Evolutionary conservation across 305 asterid species (phyloP), one percentile per base, ranked within the genome.

Genomic region (Solanum hybrid): DNA sequence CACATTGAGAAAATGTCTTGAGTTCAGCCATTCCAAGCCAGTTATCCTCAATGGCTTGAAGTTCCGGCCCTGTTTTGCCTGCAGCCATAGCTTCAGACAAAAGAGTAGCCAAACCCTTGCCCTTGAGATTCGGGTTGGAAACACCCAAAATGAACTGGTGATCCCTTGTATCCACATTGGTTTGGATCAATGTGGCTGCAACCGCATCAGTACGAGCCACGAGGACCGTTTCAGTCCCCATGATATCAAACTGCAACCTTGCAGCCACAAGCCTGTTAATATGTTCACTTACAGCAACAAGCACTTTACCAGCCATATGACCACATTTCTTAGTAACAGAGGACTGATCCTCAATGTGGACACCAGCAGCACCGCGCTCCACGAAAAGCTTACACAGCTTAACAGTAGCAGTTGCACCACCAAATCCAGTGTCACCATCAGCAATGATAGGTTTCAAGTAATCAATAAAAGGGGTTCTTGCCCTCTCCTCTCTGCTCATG

Each of bases 291-390:
- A 96, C 95, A 0, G 98, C 96, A 11, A 97, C 99, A 27, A 97
- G 95, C 10, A 97, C 99, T 80, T 97, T 97, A 0, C 99, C 99
- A 2, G 98, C 99, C 99, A 97, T 96, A 89, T 97, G 99, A 27
- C 99, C 99, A 89, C 99, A 97, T 87, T 96, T 97, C 87, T 97
- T 97, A 6, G 99, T 96, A 38, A 96, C 96, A 0, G 99, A 96
- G 5, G 99, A 97, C 73, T 97, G 99, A 71, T 97, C 99, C 96
- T 97, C 99, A 27, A 97, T 96, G 94, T 97, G 99, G 34, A 97
- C 99, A 0, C 99, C 99, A 20, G 98, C 99, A 17, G 99, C 99
- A 3, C 99, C 99, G 16, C 99, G 99, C 94, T 97, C 99, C 4
- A 96, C 99, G 32, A 96, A 97, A 3, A 97, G 94, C 94, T 97